A percentile compares a stretch with the other conserved stretches of the same genome.
phyloP scores from a whole-genome alignment of 176 grass and related monocot species.

The Coix lacrymajobi region DNA sequence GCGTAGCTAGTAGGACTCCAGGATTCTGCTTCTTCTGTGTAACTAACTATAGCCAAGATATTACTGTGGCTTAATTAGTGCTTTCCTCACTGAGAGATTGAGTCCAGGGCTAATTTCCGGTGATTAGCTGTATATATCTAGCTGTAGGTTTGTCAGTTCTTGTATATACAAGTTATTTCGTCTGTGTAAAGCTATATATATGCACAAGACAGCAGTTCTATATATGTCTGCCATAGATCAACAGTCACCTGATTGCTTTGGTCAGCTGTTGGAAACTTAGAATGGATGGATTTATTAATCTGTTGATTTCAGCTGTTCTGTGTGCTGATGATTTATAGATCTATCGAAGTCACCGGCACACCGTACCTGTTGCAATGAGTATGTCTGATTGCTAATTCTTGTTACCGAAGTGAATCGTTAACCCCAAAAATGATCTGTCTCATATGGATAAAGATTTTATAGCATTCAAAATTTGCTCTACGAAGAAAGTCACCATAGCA shows the following conservation, averaged over 20 bases:
- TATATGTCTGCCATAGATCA: background rate
- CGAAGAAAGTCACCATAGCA: too few relatives aligned
- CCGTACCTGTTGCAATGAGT: background rate
- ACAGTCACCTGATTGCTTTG: background rate
- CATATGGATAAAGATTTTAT: too few relatives aligned
- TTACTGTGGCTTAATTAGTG: too few relatives aligned
- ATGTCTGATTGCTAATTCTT: background rate
- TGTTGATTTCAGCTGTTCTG: background rate
- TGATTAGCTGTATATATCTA: too few relatives aligned
- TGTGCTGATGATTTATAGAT: background rate
- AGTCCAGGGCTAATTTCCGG: too few relatives aligned
- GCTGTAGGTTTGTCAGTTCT: background rate
- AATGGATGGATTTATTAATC: background rate
- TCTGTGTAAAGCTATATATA: background rate
- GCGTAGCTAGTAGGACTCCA: background rate
- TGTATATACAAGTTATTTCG: background rate
- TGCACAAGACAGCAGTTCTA: background rate
- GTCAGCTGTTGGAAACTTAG: background rate
- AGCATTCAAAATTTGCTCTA: too few relatives aligned
- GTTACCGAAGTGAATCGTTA: background rate
- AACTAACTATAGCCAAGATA: too few relatives aligned
- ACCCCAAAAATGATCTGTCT: background rate
- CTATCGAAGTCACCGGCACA: too few relatives aligned
- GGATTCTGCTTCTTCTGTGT: background rate
- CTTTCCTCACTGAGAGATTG: too few relatives aligned